Base-by-base conservation (phyloP, 2,329 filamentous ascomycete genomes). In the Sporothrix curviconia region DNA sequence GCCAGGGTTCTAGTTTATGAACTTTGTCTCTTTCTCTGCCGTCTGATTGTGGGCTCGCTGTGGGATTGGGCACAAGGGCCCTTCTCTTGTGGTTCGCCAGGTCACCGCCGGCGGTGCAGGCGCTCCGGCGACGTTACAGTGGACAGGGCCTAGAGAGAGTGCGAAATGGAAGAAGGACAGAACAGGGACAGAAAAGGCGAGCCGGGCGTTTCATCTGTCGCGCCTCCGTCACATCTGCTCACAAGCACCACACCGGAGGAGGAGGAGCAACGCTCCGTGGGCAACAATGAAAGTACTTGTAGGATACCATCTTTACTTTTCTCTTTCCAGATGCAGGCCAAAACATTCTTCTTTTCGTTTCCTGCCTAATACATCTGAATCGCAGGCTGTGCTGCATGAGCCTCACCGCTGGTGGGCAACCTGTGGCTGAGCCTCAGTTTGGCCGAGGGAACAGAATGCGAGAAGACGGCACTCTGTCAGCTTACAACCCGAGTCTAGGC, bases 171-270 rank as follows among this genome's bases (percentile, higher is more conserved):
- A 24, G 15, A 24, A 17, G 25, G n/a, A 7, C n/a, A 25, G 9
- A 30, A 7, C 3, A 17, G n/a, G 12, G 24, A 15, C 7, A 28
- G 36, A 39, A n/a, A 9, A 52, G 15, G 36, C 24, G 49, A 42
- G 36, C 49, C 49, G 36, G 25, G 40, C 28, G 52, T 55, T 55
- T 55, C 52, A 55, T 46, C 52, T 46, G 52, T 37, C 19, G 30
- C 42, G 49, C 49, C 30, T 55, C 52, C 52, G 52, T 55, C 28
- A 15, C 30, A 46, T 39, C 40, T 42, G 40, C 36, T 46, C 40
- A 24, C 40, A 22, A 30, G 17, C 30, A 43, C 39, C 28, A 44
- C 39, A 44, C 39, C 40, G 46, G 12, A 28, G 30, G 46, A 49
- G 44, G 28, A 49, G 19, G 46, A 49, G n/a, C 30, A 7, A 24